Evolutionary conservation across 371 early-diverging fungal genomes (phyloP).

Genomic region (Actinomortierella ambigua): DNA sequence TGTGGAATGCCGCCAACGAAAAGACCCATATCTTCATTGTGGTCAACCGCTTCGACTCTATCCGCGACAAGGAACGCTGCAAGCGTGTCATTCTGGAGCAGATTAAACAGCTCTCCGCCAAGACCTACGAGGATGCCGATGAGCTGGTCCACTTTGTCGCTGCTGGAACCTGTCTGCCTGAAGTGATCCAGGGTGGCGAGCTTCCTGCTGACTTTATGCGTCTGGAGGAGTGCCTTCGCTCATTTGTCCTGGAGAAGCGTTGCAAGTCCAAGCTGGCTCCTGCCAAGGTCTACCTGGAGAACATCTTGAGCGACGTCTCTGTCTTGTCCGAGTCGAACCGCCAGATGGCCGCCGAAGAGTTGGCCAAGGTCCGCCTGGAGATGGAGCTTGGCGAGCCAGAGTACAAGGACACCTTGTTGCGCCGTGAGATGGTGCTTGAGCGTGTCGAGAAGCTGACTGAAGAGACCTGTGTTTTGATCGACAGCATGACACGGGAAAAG

Average conservation of each 20-base stretch:
- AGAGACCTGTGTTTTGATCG: conserved; percentile 59
- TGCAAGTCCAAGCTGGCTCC: conserved; percentile 93
- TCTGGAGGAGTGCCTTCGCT: conserved; percentile 85
- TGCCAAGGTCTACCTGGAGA: conserved; percentile 87
- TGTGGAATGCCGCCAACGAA: conserved; percentile 94
- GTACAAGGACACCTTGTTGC: conserved; percentile 57
- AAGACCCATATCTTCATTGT: conserved; percentile 98
- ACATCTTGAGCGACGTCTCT: conserved; percentile 75
- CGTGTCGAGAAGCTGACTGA: conserved; percentile 74
- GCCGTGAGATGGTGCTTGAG: conserved; percentile 62
- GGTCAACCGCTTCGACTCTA: conserved; percentile 96
- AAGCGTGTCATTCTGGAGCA: conserved; percentile 91
- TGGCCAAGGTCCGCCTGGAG: conserved; percentile 48
- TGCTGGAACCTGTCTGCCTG: conserved; percentile 64
- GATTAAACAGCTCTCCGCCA: conserved; percentile 90
- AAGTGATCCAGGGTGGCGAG: conserved; percentile 47
- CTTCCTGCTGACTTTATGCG: conserved; percentile 73
- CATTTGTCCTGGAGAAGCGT: conserved; percentile 94
- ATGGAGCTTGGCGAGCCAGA: conserved; percentile 62
- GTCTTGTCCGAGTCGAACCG: conserved; percentile 61
- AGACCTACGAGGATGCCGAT: conserved; percentile 88
- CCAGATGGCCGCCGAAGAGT: conserved; percentile 48
- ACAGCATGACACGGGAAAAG: conserved; percentile 55
- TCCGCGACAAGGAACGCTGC: conserved; percentile 93
- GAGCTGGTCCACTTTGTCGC: conserved; percentile 97